These are phyloP conservation scores for Closterium sp. DNA, from an alignment of 139 green algal species.

Conservation along the genomic window DNA sequence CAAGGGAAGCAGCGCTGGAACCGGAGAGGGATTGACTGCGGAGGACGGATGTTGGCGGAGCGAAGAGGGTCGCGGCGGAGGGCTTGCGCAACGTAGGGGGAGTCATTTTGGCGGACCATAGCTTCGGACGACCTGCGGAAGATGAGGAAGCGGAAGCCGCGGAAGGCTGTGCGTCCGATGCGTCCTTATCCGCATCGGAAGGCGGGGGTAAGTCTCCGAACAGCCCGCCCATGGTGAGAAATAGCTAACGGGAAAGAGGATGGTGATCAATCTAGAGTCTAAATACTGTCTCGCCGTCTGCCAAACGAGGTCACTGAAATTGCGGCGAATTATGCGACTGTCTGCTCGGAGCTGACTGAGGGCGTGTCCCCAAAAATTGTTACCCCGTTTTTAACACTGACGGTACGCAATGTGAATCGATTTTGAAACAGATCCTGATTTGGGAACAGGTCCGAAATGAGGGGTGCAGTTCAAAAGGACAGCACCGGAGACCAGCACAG, in stretches of 20 bases:
- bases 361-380: too few species aligned
- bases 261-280: not conserved
- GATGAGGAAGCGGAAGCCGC: not conserved
- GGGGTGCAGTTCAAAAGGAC: too few species aligned
- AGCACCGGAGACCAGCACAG: too few species aligned
- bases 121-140: not conserved
- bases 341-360: not conserved
- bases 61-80: constrained; percentile 11
- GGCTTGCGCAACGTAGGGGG: constrained; percentile 13
- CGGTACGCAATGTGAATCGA: too few species aligned
- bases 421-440: too few species aligned
- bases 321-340: too few species aligned
- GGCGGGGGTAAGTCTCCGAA: not conserved
- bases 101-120: constrained; percentile 17
- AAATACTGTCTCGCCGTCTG: not conserved
- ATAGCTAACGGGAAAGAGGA: not conserved
- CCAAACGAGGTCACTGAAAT: not conserved
- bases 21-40: not conserved
- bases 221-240: not conserved
- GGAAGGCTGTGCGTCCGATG: not conserved
- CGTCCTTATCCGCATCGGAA: not conserved
- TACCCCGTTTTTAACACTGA: too few species aligned
- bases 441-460: too few species aligned
- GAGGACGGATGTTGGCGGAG: constrained; percentile 21
- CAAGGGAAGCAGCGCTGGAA: not conserved